phyloP scores from a whole-genome alignment of 768 basidiomycete genomes.

The Pleurotus tuoliensis region DNA sequence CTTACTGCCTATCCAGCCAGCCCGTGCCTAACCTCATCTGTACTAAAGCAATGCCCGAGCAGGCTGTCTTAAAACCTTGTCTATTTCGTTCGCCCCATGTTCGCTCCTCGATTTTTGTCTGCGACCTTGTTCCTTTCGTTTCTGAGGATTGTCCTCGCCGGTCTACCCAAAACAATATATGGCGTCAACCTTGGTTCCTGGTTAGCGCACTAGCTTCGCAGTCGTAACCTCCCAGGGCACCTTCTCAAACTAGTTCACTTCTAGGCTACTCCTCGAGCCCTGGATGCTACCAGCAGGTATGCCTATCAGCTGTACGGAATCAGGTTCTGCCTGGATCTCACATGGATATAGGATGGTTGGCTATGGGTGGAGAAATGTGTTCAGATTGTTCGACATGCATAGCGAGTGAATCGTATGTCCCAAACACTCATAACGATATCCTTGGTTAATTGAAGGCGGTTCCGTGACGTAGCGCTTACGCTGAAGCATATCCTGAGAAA shows the following conservation, averaged over 20 bases:
- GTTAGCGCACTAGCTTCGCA: conserved; percentile 23
- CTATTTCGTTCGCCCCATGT: background rate
- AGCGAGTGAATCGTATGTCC: conserved; percentile 57
- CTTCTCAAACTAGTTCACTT: conserved; percentile 6
- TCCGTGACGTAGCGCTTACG: conserved; percentile 44
- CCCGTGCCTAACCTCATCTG: too few species aligned
- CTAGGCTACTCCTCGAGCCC: conserved; percentile 73
- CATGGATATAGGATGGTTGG: conserved; percentile 50
- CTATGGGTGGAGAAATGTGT: conserved; percentile 71
- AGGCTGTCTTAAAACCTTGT: too few species aligned
- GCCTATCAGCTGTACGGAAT: too few species aligned
- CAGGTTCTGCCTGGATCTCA: too few species aligned
- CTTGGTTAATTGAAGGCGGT: too few species aligned
- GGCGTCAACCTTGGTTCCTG: conserved; percentile 73
- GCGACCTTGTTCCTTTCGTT: background rate
- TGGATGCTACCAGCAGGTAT: conserved; percentile 78
- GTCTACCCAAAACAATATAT: conserved; percentile 22
- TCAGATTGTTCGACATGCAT: conserved; percentile 61
- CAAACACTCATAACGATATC: too few species aligned
- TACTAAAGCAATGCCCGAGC: too few species aligned
- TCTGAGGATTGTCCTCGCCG: conserved; percentile 13
- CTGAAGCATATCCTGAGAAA: conserved; percentile 51
- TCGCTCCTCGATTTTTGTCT: background rate
- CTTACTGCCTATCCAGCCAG: too few species aligned
- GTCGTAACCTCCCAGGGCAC: background rate